phyloP scores from a whole-genome alignment of 139 green algal species.

The Desmodesmus armatus region DNA sequence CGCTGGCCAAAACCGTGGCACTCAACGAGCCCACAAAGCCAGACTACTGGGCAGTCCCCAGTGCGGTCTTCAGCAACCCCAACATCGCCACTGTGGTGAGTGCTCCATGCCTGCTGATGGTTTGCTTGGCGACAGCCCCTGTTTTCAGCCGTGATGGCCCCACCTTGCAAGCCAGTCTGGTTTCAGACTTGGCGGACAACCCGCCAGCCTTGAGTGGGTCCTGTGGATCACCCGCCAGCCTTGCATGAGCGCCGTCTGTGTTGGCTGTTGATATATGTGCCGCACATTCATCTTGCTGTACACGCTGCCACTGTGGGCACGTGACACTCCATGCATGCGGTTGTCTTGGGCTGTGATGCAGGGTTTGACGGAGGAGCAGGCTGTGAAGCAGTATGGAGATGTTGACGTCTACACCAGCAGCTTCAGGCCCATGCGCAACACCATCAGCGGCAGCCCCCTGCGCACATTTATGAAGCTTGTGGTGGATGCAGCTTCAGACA shows the following conservation, averaged over 20 bases:
- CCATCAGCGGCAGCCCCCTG: constrained; percentile 84
- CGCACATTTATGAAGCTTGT: constrained; percentile 94
- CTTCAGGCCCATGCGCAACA: constrained; percentile 97
- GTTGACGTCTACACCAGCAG: constrained; percentile 93
- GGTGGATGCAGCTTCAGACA: constrained; percentile 84
- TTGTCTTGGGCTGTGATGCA: too few species aligned
- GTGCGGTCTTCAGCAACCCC: constrained; percentile 91
- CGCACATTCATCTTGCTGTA: too few species aligned
- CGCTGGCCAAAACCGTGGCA: constrained; percentile 90
- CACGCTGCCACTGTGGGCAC: too few species aligned
- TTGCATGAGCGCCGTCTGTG: too few species aligned
- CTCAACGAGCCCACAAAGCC: constrained; percentile 82
- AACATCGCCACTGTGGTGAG: constrained; percentile 88
- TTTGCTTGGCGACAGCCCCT: too few species aligned
- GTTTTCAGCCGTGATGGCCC: too few species aligned
- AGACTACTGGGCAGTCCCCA: constrained; percentile 82
- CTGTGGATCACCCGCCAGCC: too few species aligned
- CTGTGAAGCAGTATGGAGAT: constrained; percentile 72
- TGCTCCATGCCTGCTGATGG: too few species aligned
- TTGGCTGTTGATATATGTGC: neutral
- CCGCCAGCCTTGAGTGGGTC: too few species aligned
- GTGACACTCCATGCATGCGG: too few species aligned
- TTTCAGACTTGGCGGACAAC: too few species aligned
- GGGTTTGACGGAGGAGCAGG: constrained; percentile 92
- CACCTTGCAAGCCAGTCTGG: too few species aligned